Evolutionary conservation across 371 early-diverging fungal species (phyloP).

Genomic region (Mucor circinelloides): DNA sequence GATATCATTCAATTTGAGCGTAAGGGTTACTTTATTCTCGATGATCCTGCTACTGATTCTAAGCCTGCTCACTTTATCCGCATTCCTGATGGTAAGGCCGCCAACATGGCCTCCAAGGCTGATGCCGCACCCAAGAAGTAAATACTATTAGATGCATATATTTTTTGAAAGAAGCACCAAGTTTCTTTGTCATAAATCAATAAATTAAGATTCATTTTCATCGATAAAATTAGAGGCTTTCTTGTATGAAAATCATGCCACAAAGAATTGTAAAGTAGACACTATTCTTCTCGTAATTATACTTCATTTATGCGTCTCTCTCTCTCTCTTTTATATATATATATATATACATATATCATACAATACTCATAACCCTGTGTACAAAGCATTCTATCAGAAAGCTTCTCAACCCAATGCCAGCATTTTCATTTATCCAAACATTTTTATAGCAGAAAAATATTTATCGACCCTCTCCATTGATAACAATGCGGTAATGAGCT

Average conservation of each 20-base stretch:
- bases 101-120: conserved; percentile 74
- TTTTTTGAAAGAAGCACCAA: neutral
- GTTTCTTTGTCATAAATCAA: neutral
- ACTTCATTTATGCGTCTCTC: no score
- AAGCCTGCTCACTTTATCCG: conserved; percentile 73
- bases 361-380: no score
- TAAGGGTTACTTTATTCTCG: conserved; percentile 95
- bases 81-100: conserved; percentile 95
- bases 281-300: no score
- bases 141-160: neutral
- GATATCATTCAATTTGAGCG: conserved; percentile 99
- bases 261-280: no score
- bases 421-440: neutral
- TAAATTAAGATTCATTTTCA: neutral
- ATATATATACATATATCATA: no score
- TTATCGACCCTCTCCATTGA: conserved; percentile 33
- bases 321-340: no score
- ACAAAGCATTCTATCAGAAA: no score
- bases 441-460: neutral
- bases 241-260: no score
- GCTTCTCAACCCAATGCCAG: no score
- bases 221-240: no score
- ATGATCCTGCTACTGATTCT: conserved; percentile 62
- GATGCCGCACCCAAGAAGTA: conserved; percentile 11
- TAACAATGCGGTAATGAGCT: conserved; percentile 74